Evolutionary conservation across 129 eudicot genomes (phyloP).

Genomic region (Sambucus nigra): DNA sequence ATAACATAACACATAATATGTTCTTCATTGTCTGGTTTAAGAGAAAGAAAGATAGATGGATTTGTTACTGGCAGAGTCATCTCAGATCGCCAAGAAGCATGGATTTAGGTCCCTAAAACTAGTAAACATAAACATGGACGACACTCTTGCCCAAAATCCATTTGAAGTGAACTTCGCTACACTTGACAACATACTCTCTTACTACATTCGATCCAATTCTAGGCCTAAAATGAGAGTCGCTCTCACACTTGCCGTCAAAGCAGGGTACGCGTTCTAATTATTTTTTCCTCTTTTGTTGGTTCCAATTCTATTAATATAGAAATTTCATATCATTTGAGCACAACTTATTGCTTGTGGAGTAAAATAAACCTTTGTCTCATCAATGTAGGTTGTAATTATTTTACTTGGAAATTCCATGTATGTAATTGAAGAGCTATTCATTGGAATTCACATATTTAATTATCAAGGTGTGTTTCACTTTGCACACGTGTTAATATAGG

Average conservation of each 20-base stretch:
- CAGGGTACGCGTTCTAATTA: conserved; percentile 35
- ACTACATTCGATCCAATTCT: conserved; percentile 71
- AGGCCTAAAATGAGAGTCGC: conserved; percentile 95
- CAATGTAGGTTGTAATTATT: too few species aligned
- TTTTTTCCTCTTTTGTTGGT: not conserved
- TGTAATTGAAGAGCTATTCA: too few species aligned
- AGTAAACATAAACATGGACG: conserved; percentile 51
- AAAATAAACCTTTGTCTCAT: too few species aligned
- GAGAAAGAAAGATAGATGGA: conserved; percentile 36
- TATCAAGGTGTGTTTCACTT: too few species aligned
- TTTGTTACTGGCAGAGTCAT: conserved; percentile 58
- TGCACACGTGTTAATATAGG: too few species aligned
- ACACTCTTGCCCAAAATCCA: conserved; percentile 44
- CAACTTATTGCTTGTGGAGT: too few species aligned
- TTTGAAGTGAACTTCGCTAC: conserved; percentile 60
- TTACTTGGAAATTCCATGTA: too few species aligned
- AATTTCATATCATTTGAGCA: too few species aligned
- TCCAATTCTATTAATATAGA: too few species aligned
- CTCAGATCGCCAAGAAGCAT: conserved; percentile 40
- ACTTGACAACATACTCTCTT: conserved; percentile 64
- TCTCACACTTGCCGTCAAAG: conserved; percentile 79
- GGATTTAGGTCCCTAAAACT: conserved; percentile 75
- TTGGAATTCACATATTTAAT: too few species aligned
- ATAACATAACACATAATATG: too few species aligned
- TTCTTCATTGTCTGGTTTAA: not conserved